Evolutionary conservation across 225 moss, liverwort and hornwort species (phyloP), one percentile per base, ranked within the genome.

Genomic region (Marchantia paleacea): DNA sequence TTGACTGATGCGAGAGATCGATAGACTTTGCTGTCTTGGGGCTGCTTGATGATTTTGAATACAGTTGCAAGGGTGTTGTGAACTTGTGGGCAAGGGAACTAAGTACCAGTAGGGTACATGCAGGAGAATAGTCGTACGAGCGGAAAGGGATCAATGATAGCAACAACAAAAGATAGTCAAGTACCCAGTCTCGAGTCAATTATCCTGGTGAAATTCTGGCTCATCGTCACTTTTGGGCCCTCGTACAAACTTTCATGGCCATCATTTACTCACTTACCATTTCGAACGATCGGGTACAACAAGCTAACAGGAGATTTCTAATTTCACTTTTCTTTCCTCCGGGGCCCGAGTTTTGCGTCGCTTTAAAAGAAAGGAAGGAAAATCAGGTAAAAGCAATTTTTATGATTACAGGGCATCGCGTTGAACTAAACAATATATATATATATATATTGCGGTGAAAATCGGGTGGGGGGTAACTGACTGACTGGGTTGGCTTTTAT

Each of bases 81-180:
- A 39, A 5, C 39, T 39, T 74, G 54, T 74, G 74, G 74, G 74
- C 28, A 15, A 74, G 28, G 74, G 28, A 72, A 72, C 50, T n/a
- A 74, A 53, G 73, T 73, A 73, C 73, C 53, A 73, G 52, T 25
- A 55, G 26, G 54, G 74, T 74, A 74, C 74, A 74, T 55, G 74
- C 74, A 74, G 55, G 52, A 55, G 25, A 74, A 74, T 52, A 74
- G 73, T 74, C 74, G 54, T 74, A 74, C 74, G 55, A 26, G 74
- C 74, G 28, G 74, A 74, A 74, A 24, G 73, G 54, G 54, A 26
- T 74, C 54, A 74, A 74, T 74, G 74, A 74, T 74, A 74, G 54
- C 74, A 55, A 74, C 53, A 74, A 54, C 74, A 55, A 74, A 54
- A 68, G 69, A 70, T 47, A 49, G 69, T 70, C 69, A 70, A 70